Base-by-base conservation (phyloP, 1,139 yeast species). In the Yamadazyma buinensis region DNA sequence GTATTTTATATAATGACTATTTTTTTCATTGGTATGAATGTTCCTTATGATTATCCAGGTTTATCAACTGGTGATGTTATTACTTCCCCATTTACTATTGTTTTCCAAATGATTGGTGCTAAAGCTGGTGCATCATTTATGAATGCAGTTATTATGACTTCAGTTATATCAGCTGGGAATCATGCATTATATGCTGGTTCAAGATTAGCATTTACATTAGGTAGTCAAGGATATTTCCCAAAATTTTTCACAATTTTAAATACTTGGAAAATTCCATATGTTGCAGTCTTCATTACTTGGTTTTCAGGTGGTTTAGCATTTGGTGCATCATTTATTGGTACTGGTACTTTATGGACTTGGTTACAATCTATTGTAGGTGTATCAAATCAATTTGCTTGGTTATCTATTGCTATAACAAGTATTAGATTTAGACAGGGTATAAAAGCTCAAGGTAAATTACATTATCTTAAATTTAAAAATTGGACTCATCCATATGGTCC, bases 51-150 rank as follows among this genome's bases (percentile, higher is more conserved):
- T 41, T 64, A 62, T 41, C 72, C 71, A 7, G 51, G 57, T 39
- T 59, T 67, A 40, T 45, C 59, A 31, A 64, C 63, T 19, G 71
- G 64, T 30, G 55, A 65, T 5, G 64, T 71, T 31, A 55, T 72
- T 33, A 75, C 84, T 4, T 78, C 84, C 5, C 85, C 86, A 2
- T 80, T 80, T 55, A 78, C 85, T 5, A 64, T 80, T 43, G 81
- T 75, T 5, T 77, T 77, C 57, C 78, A 73, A 52, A 61, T 71
- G 64, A 67, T 56, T 14, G 72, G 72, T 23, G 67, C 71, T n/a
- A 64, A 60, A 40, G 69, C 61, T 22, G 69, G 59, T 19, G 72
- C 70, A 18, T 56, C 65, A 26, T 67, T 63, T 44, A 66, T 67
- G 71, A 66, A 66, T 47, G 70, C 69, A 1, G 72, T 66, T 15